Base-by-base conservation (phyloP, 192 early-diverging fungal species). In the Globomyces pollinis-pini region DNA sequence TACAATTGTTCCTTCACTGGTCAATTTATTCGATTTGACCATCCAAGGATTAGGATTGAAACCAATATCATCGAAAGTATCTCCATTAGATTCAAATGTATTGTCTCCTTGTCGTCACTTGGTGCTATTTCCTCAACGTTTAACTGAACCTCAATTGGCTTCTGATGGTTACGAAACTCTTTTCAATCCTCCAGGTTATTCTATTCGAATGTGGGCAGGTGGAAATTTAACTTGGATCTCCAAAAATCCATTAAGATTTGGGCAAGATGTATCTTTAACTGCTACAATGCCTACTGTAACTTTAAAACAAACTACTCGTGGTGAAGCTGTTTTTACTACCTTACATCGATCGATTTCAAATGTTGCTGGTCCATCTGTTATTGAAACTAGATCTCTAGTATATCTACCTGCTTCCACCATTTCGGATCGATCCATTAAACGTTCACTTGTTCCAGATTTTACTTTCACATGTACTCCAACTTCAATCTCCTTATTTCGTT, bases 121-220 rank as follows among this genome's bases (percentile, higher is more conserved):
- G 32, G 75, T 76, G 7, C 86, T 88, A 59, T 94, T 94, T 54
- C 87, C 89, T 3, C 83, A 87, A n/a, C 73, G 77, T 23, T 69
- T 75, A 13, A 70, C 74, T 13, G 88, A 90, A 56, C 39, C 51
- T 5, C 65, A 84, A 30, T 76, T 94, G 8, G 79, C 87, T 13
- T 36, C 70, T 3, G 93, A 96, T 66, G 93, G 93, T n/a, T 91
- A 91, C 61, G 84, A 89, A 55, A 73, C 76, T 38, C 78, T 74
- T 12, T 84, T 84, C 56, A 74, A 83, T 0, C 93, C 93, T 0
- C 93, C 93, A 0, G 26, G 18, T 24, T 93, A 81, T 60, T 47
- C 71, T 13, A 81, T 81, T 33, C 82, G 93, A 3, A 87, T 96
- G 83, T 96, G 93, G 93, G 90, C 85, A 2, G 91, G 93, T 11